Evolutionary conservation across 148 eudicot genomes (phyloP).

Genomic region (Oxyria digyna): DNA sequence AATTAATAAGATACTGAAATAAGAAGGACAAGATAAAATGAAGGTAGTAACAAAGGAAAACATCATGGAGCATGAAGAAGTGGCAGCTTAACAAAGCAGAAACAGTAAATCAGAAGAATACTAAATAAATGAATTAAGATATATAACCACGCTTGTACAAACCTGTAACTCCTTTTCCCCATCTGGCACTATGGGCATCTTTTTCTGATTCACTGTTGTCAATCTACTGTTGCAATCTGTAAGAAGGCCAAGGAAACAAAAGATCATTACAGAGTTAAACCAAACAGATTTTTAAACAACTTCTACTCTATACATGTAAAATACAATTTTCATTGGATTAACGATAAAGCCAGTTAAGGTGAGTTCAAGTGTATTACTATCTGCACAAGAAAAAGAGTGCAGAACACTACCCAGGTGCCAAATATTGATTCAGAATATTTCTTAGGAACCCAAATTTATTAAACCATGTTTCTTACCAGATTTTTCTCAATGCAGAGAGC

Average conservation of each 20-base stretch:
- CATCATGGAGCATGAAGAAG: neutral
- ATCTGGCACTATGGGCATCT: neutral
- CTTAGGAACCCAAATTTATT: neutral
- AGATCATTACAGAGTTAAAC: neutral
- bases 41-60: neutral
- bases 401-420: neutral
- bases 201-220: neutral
- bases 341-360: neutral
- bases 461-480: neutral
- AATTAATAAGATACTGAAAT: neutral
- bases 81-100: neutral
- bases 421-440: neutral
- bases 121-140: no score
- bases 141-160: neutral
- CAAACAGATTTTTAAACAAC: neutral
- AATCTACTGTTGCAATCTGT: neutral
- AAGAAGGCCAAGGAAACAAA: neutral
- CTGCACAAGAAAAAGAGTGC: conserved; percentile 3
- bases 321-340: neutral
- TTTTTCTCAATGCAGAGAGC: neutral
- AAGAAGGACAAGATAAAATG: neutral
- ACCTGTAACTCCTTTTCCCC: conserved; percentile 1
- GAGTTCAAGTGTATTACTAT: neutral
- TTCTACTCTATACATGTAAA: neutral
- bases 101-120: no score